A percentile compares a stretch with the other conserved stretches of the same genome.
phyloP scores from a whole-genome alignment of 192 early-diverging fungal species.

The Backusella westeae region DNA sequence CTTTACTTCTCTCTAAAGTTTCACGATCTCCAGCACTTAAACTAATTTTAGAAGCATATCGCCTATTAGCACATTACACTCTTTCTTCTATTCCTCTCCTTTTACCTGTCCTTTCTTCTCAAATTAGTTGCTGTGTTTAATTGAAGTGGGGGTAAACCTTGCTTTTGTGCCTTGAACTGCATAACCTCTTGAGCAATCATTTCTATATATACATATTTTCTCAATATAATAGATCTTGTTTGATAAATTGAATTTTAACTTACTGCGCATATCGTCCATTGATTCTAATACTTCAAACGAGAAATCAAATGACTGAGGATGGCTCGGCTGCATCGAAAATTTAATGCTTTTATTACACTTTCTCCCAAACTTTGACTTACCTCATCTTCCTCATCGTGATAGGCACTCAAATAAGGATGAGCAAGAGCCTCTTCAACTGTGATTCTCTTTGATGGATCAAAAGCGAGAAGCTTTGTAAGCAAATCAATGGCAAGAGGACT shows the following conservation, averaged over 20 bases:
- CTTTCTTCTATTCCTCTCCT: too few relatives aligned
- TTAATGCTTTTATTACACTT: background rate
- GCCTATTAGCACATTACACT: too few relatives aligned
- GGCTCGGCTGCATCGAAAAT: slow-evolving; percentile 48
- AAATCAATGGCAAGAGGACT: slow-evolving; percentile 74
- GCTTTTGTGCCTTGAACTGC: slow-evolving; percentile 70
- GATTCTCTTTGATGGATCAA: slow-evolving; percentile 91
- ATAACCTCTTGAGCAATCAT: slow-evolving; percentile 82
- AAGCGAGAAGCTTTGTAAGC: slow-evolving; percentile 82
- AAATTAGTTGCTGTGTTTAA: slow-evolving; percentile 35
- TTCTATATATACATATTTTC: background rate
- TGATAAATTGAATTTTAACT: background rate
- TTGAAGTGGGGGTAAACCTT: slow-evolving; percentile 36
- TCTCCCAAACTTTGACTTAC: slow-evolving; percentile 12
- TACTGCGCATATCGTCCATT: slow-evolving; percentile 78
- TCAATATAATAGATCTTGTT: too few relatives aligned
- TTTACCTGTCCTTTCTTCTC: slow-evolving; percentile 40
- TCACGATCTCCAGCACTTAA: slow-evolving; percentile 34
- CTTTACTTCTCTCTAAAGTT: slow-evolving; percentile 32
- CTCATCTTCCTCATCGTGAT: slow-evolving; percentile 91
- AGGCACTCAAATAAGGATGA: slow-evolving; percentile 90
- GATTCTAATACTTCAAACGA: slow-evolving; percentile 74
- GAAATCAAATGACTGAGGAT: slow-evolving; percentile 75
- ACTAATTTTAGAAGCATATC: background rate
- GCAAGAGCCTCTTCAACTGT: slow-evolving; percentile 91